These are phyloP conservation scores for Lachnellula subtilissima DNA, from an alignment of 2,329 filamentous ascomycete genomes.

Conservation along the genomic window DNA sequence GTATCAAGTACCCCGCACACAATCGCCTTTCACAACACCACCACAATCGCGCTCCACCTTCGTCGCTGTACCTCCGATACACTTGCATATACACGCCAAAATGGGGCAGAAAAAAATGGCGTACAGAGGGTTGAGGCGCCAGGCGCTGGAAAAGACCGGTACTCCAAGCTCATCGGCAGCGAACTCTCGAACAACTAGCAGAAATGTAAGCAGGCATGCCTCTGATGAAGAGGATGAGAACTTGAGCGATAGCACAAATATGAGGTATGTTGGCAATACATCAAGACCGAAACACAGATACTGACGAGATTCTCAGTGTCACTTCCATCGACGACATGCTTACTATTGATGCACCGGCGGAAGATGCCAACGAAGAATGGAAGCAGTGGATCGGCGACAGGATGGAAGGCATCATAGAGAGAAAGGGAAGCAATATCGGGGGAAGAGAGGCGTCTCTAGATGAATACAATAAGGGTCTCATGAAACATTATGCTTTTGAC, in stretches of 20 bases:
- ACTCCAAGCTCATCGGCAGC: conserved; percentile 46
- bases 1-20: conserved; percentile 18
- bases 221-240: conserved; percentile 51
- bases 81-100: background rate
- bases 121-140: conserved; percentile 33
- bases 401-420: conserved; percentile 61
- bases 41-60: background rate
- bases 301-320: conserved; percentile 17
- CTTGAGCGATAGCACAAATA: conserved; percentile 49
- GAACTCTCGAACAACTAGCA: conserved; percentile 43
- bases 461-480: conserved; percentile 55
- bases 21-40: background rate
- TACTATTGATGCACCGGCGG: conserved; percentile 36
- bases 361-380: conserved; percentile 51
- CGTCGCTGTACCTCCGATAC: background rate
- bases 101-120: conserved; percentile 29
- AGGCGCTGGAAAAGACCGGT: conserved; percentile 55
- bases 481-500: conserved; percentile 56
- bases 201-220: conserved; percentile 43
- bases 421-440: conserved; percentile 61
- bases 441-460: conserved; percentile 57
- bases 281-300: background rate
- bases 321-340: conserved; percentile 49
- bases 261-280: conserved; percentile 37
- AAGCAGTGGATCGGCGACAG: conserved; percentile 52